Evolutionary conservation across 176 grass and related monocot genomes (phyloP), one percentile per base, ranked within the genome.

Genomic region (Musa troglodytarum): DNA sequence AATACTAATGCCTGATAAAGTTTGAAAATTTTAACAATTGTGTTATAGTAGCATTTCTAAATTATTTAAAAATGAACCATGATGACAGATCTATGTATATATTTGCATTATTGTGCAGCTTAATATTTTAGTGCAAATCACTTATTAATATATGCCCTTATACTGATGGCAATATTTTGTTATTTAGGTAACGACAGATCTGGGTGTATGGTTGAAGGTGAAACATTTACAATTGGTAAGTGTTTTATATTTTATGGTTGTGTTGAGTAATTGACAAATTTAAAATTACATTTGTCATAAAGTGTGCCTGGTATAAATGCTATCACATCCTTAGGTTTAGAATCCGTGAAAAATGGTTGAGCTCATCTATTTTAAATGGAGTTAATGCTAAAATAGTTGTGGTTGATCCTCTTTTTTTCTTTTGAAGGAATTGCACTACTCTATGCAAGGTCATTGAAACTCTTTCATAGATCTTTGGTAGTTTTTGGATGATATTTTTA

Each of bases 141-240:
- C 72, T 63, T 69, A 57, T 64, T 54, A 54, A 20, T n/a, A 73
- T 54, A 14, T 53, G 3, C 23, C 8, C 9, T 19, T 55, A 54
- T 17, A 50, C 23, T 73, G 50, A 64, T 65, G 2, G 21, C 9
- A 51, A 64, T 72, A 14, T 10, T 63, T 49, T 72, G 12, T 78
- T 59, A 58, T n/a, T 82, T 84, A 99, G 95, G 84, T 50, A 99
- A 99, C 68, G 78, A 87, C 68, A 83, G 52, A 49, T 84, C 86
- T 9, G 95, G 95, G 15, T 63, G 80, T 50, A 99, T 99, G 95
- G 85, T 92, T 0, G 95, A 89, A 84, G 88, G 84, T 23, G 90
- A 99, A 81, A 99, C 95, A n/a, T 94, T 94, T 73, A 99, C 90
- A 9, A 94, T 99, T 56, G 95, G 90, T 99, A 78, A 11, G 73